Base-by-base conservation (phyloP, 2,329 filamentous ascomycete genomes). In the Claviceps spartinae region DNA sequence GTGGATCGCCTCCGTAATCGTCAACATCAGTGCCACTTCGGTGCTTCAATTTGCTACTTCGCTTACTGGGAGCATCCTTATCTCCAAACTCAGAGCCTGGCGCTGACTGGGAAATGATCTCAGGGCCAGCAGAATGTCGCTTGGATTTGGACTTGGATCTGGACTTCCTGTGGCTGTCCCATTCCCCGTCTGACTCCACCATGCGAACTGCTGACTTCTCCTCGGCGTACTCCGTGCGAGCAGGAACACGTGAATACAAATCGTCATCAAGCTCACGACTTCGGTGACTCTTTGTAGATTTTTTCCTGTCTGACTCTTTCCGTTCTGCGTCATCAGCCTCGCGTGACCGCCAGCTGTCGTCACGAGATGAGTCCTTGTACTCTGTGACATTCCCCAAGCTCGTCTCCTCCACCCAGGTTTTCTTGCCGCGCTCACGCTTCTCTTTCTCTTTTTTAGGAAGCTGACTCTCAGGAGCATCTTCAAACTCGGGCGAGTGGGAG, bases 341-440 rank as follows among this genome's bases (percentile, higher is more conserved):
- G 6, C 54, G 55, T 34, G 54, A 44, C 44, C 63, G 56, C 16
- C 55, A 40, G 36, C 58, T 53, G 24, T 54, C 52, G 24, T 56
- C 53, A 41, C 49, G 38, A 37, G 57, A 38, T 13, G 56, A 52
- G 7, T 60, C 58, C 20, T 62, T 59, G 24, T 64, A 59, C 24
- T 62, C 60, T 6, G 61, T 58, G 14, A 13, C n/a, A 26, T 40
- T 38, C 5, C 20, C 45, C 16, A 64, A 54, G 24, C 62, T 60
- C 4, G 59, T 55, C 16, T 62, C 58, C 47, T 60, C 50, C 36
- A 37, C 46, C 42, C 41, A 59, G 4, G 56, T 56, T n/a, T 61
- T 56, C 63, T 61, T 72, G 53, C 72, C 74, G 51, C 69, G 72
- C 61, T 70, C 74, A 42, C 62, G 63, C 53, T 63, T 62, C 48